A percentile compares a stretch with the other conserved stretches of the same genome.
These are phyloP conservation scores for Phytopythium boreale DNA, from an alignment of 352 stramenopile species.

Conservation along the genomic window DNA sequence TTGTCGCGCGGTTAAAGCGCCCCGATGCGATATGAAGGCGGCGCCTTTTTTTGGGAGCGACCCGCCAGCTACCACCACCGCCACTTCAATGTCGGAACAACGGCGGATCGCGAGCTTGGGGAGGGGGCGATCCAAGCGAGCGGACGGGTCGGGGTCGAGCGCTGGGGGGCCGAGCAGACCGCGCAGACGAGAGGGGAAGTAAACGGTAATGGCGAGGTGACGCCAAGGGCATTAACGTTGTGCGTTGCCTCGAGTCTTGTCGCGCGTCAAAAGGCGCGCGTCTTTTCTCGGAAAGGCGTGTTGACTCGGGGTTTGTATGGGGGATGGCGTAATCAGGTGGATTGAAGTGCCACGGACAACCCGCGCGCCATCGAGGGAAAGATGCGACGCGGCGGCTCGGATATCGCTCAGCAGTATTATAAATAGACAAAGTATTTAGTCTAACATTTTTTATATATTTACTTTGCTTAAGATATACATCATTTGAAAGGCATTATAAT, in stretches of 20 bases:
- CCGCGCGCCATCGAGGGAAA: not conserved
- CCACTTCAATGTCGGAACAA: not conserved
- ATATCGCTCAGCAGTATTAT: not conserved
- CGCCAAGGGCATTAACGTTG: not conserved
- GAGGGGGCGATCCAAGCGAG: not conserved
- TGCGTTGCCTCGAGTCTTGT: not conserved
- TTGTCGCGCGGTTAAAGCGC: not conserved
- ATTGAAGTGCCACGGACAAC: not conserved
- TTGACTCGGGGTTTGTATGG: not conserved
- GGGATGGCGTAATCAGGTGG: conserved; percentile 1
- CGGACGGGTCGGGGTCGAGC: not conserved
- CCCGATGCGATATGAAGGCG: not conserved
- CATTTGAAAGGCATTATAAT: not conserved
- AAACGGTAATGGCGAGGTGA: not conserved
- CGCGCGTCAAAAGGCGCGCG: not conserved
- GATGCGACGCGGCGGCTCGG: not conserved
- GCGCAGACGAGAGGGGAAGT: not conserved
- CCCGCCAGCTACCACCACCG: not conserved
- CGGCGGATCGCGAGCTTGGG: not conserved
- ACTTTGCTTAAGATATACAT: not conserved
- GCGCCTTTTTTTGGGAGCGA: not conserved
- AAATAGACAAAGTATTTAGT: not conserved
- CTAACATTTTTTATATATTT: not conserved
- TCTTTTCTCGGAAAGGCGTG: not conserved
- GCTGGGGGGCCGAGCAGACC: not conserved